Conservation (phyloP, 116 monocot genomes). For the Phalaenopsis hybrid region DNA sequence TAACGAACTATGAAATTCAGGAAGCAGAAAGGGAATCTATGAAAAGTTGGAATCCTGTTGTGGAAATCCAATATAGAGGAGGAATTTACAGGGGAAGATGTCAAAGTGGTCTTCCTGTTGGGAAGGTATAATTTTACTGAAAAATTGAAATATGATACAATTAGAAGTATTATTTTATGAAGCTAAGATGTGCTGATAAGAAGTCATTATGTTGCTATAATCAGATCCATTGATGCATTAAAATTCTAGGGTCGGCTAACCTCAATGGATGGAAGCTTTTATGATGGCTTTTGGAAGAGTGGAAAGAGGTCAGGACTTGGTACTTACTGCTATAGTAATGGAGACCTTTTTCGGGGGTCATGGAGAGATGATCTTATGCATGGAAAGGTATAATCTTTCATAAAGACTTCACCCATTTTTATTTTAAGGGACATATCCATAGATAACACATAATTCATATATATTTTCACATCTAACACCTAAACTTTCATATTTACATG, state of each 20-base stretch:
- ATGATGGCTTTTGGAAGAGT: constrained; percentile 81
- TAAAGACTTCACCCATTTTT: background rate
- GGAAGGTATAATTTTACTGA: constrained; percentile 58
- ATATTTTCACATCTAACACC: no score
- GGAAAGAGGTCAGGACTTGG: constrained; percentile 90
- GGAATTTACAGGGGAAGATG: constrained; percentile 73
- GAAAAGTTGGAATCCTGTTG: constrained; percentile 62
- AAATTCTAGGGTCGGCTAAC: constrained; percentile 63
- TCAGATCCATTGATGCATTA: constrained; percentile 3
- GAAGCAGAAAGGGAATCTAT: constrained; percentile 80
- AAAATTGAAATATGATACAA: background rate
- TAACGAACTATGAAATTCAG: constrained; percentile 26
- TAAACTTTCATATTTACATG: no score
- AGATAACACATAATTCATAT: no score
- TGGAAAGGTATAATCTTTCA: constrained; percentile 66
- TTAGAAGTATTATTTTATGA: background rate
- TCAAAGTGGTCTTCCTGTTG: constrained; percentile 96
- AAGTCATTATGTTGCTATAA: background rate
- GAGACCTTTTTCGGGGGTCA: constrained; percentile 89
- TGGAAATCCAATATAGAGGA: constrained; percentile 77
- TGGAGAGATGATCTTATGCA: constrained; percentile 97
- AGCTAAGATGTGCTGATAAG: background rate
- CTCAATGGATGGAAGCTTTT: constrained; percentile 76
- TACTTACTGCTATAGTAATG: constrained; percentile 77
- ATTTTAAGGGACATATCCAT: background rate